Conservation (phyloP, 768 basidiomycete species). For the Paxillus ammoniavirescens region DNA sequence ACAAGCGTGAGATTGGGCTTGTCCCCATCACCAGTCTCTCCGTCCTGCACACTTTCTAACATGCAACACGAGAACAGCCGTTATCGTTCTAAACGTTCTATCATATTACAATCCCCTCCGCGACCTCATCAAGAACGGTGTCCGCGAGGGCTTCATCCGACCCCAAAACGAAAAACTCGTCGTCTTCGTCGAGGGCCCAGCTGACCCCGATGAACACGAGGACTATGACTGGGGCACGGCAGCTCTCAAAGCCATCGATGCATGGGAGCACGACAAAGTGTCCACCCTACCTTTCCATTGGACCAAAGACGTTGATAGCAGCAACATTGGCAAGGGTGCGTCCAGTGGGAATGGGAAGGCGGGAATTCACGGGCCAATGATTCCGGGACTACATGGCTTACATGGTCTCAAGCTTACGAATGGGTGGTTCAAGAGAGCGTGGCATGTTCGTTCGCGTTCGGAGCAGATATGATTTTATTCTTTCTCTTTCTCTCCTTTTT, state of each 20-base stretch:
- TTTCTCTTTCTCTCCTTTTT: no score
- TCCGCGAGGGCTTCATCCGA: constrained; percentile 74
- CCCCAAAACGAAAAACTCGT: constrained; percentile 60
- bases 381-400: constrained; percentile 20
- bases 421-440: constrained; percentile 32
- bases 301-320: constrained; percentile 40
- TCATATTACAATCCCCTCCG: constrained; percentile 84
- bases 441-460: constrained; percentile 30
- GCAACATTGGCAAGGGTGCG: constrained; percentile 15
- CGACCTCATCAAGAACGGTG: constrained; percentile 62
- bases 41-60: background rate
- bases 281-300: constrained; percentile 45
- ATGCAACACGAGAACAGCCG: constrained; percentile 45
- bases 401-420: constrained; percentile 24
- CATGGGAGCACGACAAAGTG: constrained; percentile 47
- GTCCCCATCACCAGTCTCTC: background rate
- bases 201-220: constrained; percentile 48
- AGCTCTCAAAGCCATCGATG: constrained; percentile 58
- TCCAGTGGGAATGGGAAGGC: constrained; percentile 10
- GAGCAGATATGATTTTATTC: constrained; percentile 11
- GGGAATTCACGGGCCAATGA: constrained; percentile 16
- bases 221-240: constrained; percentile 78
- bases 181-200: constrained; percentile 74
- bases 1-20: constrained; percentile 57
- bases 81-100: constrained; percentile 83